These are phyloP conservation scores for Hypoxylon sp. DNA, from an alignment of 2,329 filamentous ascomycete species.

Conservation along the genomic window DNA sequence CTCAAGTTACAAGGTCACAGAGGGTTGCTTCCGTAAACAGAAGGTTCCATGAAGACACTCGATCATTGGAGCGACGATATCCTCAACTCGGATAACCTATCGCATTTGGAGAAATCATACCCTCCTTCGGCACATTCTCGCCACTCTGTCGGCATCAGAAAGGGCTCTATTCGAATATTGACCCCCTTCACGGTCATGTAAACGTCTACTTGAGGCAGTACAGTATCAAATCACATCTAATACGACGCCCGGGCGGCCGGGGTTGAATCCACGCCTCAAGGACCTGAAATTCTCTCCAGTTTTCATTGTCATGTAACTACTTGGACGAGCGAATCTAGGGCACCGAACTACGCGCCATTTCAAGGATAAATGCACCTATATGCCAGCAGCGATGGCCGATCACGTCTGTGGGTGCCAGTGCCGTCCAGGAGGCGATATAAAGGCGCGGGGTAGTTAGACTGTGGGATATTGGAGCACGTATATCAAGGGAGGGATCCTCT, in stretches of 20 bases:
- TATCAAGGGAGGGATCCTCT: slow-evolving; percentile 27
- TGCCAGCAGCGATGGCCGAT: slow-evolving; percentile 31
- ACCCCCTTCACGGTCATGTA: slow-evolving; percentile 14
- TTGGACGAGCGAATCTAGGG: slow-evolving; percentile 20
- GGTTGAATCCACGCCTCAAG: slow-evolving; percentile 15
- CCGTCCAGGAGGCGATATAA: slow-evolving; percentile 29
- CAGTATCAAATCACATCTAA: slow-evolving; percentile 34
- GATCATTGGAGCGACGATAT: slow-evolving; percentile 27
- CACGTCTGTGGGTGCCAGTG: slow-evolving; percentile 29
- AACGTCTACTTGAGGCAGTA: slow-evolving; percentile 20
- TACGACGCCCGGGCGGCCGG: slow-evolving; percentile 10
- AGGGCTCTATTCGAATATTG: slow-evolving; percentile 10
- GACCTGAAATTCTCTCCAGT: slow-evolving; percentile 15
- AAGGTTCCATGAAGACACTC: slow-evolving; percentile 43
- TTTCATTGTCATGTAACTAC: slow-evolving; percentile 15
- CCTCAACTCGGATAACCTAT: slow-evolving; percentile 35
- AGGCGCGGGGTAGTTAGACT: slow-evolving; percentile 39
- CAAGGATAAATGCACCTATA: slow-evolving; percentile 39
- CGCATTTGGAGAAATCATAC: slow-evolving; percentile 37
- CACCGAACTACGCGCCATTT: slow-evolving; percentile 34
- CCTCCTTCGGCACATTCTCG: slow-evolving; percentile 53
- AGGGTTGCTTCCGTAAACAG: slow-evolving; percentile 42
- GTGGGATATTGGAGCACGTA: slow-evolving; percentile 35
- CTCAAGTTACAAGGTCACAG: slow-evolving; percentile 3
- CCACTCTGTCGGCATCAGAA: slow-evolving; percentile 48